phyloP scores from a whole-genome alignment of 2,329 filamentous ascomycete genomes.

The Pseudogymnoascus sp. region DNA sequence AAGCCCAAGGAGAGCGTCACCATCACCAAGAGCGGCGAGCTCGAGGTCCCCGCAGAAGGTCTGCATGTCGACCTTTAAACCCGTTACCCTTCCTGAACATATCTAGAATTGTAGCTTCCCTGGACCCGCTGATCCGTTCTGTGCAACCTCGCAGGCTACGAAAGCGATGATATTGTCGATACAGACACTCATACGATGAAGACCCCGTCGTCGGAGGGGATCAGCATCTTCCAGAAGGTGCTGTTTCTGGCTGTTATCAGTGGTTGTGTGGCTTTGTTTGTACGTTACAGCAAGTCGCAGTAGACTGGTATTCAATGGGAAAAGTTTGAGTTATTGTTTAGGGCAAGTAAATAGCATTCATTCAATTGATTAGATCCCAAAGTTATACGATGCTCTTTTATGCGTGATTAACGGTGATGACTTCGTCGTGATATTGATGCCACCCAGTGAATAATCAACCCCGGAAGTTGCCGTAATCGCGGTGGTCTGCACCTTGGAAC shows the following conservation, averaged over 20 bases:
- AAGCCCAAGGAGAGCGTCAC: constrained; percentile 62
- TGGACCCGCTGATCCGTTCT: constrained; percentile 26
- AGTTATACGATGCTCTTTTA: not conserved
- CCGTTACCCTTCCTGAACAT: constrained; percentile 21
- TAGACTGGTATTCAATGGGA: not conserved
- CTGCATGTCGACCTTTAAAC: constrained; percentile 81
- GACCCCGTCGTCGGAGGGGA: constrained; percentile 25
- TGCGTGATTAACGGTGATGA: not conserved
- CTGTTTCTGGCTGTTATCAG: constrained; percentile 36
- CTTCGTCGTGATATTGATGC: not conserved
- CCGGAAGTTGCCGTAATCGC: not conserved
- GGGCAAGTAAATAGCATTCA: not conserved
- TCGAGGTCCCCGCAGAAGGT: constrained; percentile 81
- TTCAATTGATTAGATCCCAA: not conserved
- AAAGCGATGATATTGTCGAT: constrained; percentile 25
- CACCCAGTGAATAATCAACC: not conserved
- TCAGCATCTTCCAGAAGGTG: constrained; percentile 41
- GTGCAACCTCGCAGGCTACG: constrained; percentile 23
- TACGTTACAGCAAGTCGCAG: constrained; percentile 1
- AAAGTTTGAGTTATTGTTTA: not conserved
- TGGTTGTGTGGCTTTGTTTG: not conserved
- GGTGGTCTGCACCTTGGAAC: not conserved
- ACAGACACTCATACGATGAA: constrained; percentile 16
- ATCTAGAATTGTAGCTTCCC: constrained; percentile 12
- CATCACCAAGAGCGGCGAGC: constrained; percentile 76